Evolutionary conservation across 805 yeast genomes (phyloP).

Genomic region (Torulaspora delbrueckii): DNA sequence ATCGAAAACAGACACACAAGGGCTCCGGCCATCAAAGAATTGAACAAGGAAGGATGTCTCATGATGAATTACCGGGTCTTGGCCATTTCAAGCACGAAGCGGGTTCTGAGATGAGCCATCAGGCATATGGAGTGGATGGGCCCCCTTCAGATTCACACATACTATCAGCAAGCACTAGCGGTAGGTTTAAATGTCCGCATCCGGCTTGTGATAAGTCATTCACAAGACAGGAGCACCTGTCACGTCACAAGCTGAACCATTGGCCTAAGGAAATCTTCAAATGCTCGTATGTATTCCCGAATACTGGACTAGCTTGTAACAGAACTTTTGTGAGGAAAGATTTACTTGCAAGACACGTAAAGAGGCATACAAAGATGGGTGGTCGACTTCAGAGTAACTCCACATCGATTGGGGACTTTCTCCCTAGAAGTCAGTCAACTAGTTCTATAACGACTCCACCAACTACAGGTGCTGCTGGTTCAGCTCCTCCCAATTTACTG

Average conservation of each 20-base stretch:
- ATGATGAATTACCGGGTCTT: neutral
- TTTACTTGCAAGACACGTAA: slow-evolving; percentile 43
- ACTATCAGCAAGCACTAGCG: slow-evolving; percentile 1
- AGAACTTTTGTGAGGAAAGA: slow-evolving; percentile 61
- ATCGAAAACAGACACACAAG: neutral
- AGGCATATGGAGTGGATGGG: neutral
- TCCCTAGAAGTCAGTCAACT: slow-evolving; percentile 3
- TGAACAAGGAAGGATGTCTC: slow-evolving; percentile 1
- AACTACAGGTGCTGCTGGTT: slow-evolving; percentile 4
- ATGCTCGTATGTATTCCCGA: slow-evolving; percentile 37
- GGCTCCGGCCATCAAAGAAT: neutral
- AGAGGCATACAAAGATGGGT: slow-evolving; percentile 36
- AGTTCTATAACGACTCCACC: slow-evolving; percentile 1
- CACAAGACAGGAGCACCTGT: slow-evolving; percentile 55
- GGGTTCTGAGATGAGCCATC: neutral
- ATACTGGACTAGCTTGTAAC: slow-evolving; percentile 41
- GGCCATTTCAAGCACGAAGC: slow-evolving; percentile 1
- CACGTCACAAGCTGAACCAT: slow-evolving; percentile 60
- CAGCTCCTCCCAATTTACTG: slow-evolving; percentile 2
- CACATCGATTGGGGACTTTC: neutral
- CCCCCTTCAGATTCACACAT: neutral
- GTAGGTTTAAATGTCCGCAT: slow-evolving; percentile 40
- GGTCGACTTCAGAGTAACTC: slow-evolving; percentile 9
- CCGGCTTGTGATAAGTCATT: slow-evolving; percentile 52
- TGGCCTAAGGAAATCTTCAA: slow-evolving; percentile 46